Conservation (phyloP, 805 yeast species). For the Barnettozyma botsteinii region DNA sequence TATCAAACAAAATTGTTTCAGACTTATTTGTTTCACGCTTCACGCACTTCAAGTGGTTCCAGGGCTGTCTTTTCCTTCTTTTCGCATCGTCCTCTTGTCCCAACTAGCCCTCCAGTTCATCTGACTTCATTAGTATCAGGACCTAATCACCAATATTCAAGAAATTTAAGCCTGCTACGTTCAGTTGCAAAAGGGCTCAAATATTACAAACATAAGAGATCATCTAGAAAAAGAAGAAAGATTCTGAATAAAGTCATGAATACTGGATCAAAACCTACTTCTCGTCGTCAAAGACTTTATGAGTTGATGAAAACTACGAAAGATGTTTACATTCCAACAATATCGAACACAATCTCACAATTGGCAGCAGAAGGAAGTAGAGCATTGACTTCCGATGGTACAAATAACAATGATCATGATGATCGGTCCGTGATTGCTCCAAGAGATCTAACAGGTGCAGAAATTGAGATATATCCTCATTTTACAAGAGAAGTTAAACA, state of each 20-base stretch:
- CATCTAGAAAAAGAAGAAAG: background rate
- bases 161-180: conserved; percentile 3
- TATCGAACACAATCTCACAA: conserved; percentile 43
- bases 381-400: conserved; percentile 17
- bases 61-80: too few species aligned
- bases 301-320: conserved; percentile 51
- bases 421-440: background rate
- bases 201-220: too few species aligned
- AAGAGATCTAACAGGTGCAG: conserved; percentile 40
- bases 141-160: too few species aligned
- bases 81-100: too few species aligned
- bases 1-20: too few species aligned
- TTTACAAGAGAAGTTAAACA: conserved; percentile 34
- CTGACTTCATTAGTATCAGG: too few species aligned
- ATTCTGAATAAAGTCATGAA: background rate
- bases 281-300: conserved; percentile 40
- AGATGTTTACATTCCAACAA: conserved; percentile 50
- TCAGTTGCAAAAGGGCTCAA: background rate
- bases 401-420: too few species aligned
- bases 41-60: too few species aligned
- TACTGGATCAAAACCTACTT: background rate
- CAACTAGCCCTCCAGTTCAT: too few species aligned
- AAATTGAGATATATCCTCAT: conserved; percentile 55
- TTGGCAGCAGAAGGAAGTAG: conserved; percentile 40
- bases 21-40: too few species aligned